Percentiles rank a stretch among this genome's conserved stretches.
Conservation (phyloP, 108 stramenopile genomes). For the Schizochytrium sp. region DNA sequence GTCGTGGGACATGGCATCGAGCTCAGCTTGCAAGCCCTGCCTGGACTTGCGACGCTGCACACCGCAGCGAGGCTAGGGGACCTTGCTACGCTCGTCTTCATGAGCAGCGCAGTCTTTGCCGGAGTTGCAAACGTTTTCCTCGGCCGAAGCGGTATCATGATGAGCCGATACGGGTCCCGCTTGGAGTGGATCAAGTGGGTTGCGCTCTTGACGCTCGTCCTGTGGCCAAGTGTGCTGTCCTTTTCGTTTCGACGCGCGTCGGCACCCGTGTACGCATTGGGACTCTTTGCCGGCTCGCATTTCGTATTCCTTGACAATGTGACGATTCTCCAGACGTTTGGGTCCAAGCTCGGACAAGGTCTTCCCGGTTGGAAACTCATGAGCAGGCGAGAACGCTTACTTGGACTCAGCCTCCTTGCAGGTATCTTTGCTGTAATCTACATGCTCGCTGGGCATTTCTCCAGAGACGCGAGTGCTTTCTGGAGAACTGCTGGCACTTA, state of each 20-base stretch:
- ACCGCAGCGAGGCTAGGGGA: background rate
- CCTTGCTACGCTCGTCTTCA: background rate
- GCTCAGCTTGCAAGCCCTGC: background rate
- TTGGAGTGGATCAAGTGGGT: background rate
- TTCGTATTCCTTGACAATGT: constrained; percentile 1
- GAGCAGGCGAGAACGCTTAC: background rate
- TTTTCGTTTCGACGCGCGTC: background rate
- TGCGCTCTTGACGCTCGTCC: background rate
- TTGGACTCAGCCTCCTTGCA: background rate
- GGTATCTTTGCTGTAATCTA: background rate
- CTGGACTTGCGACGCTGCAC: background rate
- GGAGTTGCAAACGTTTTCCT: background rate
- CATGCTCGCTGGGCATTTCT: background rate
- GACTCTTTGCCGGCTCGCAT: background rate
- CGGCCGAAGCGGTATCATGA: background rate
- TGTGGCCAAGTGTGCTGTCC: background rate
- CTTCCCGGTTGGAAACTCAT: background rate
- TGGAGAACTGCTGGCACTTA: background rate
- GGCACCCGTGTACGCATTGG: background rate
- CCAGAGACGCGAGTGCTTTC: background rate
- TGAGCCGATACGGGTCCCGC: background rate
- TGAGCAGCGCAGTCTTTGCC: background rate
- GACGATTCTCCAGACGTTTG: background rate
- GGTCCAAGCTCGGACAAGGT: background rate
- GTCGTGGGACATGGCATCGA: background rate